Percentiles rank a stretch among this genome's conserved stretches.
Conservation (phyloP, 352 stramenopile species). For the Phytophthora niederhauseri region DNA sequence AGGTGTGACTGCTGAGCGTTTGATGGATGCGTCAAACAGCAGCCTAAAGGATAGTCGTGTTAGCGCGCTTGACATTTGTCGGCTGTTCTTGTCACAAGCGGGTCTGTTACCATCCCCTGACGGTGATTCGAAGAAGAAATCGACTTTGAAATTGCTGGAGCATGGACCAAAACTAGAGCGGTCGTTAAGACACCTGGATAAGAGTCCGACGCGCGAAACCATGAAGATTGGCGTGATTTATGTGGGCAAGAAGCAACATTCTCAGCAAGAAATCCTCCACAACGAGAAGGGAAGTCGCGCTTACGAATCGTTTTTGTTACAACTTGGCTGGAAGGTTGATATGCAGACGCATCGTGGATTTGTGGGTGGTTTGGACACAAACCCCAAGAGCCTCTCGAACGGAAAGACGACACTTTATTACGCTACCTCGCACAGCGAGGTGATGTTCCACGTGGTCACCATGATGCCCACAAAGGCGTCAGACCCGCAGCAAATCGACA, state of each 20-base stretch:
- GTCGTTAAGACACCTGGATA: slow-evolving; percentile 84
- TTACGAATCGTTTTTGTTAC: slow-evolving; percentile 76
- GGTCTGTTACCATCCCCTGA: slow-evolving; percentile 69
- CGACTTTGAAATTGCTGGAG: slow-evolving; percentile 69
- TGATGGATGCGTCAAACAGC: slow-evolving; percentile 36
- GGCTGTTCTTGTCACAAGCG: slow-evolving; percentile 80
- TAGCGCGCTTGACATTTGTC: slow-evolving; percentile 77
- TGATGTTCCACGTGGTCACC: slow-evolving; percentile 90
- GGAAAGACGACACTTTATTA: slow-evolving; percentile 78
- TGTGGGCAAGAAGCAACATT: slow-evolving; percentile 72
- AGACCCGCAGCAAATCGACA: slow-evolving; percentile 89
- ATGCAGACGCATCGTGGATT: slow-evolving; percentile 76
- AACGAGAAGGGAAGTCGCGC: slow-evolving; percentile 70
- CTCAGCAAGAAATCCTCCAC: slow-evolving; percentile 81
- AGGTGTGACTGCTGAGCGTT: slow-evolving; percentile 36
- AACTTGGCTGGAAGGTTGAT: slow-evolving; percentile 83
- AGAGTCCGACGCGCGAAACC: slow-evolving; percentile 86
- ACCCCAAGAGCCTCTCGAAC: slow-evolving; percentile 85
- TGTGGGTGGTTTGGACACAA: slow-evolving; percentile 74
- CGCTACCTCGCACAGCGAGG: slow-evolving; percentile 80
- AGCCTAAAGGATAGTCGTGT: slow-evolving; percentile 55
- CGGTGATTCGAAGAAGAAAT: slow-evolving; percentile 59
- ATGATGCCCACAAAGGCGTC: slow-evolving; percentile 86
- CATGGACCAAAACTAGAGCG: slow-evolving; percentile 79
- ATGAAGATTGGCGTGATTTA: slow-evolving; percentile 93